phyloP scores from a whole-genome alignment of 1,139 yeast genomes.

The Yamadazyma diospyri region DNA sequence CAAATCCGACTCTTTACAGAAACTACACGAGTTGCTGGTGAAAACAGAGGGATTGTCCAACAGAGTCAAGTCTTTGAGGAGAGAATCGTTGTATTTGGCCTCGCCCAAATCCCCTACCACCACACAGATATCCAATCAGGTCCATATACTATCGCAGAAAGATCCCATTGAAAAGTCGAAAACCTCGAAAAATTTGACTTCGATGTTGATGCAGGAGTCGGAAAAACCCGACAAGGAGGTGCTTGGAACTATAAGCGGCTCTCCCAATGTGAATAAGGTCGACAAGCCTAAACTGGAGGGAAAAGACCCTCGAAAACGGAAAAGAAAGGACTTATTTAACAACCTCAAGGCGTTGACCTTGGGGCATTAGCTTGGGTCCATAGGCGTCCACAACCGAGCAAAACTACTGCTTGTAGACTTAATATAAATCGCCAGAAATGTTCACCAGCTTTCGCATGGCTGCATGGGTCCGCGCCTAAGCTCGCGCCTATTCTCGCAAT shows the following conservation, averaged over 20 bases:
- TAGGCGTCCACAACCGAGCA: too few species aligned
- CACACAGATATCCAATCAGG: slow-evolving; percentile 18
- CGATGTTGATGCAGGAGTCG: slow-evolving; percentile 11
- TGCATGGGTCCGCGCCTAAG: too few species aligned
- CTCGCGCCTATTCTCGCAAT: too few species aligned
- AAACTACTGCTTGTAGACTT: too few species aligned
- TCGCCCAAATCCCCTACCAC: slow-evolving; percentile 23
- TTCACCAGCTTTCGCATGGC: too few species aligned
- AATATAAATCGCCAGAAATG: too few species aligned
- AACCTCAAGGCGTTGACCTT: slow-evolving; percentile 5
- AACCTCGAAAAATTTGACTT: slow-evolving; percentile 9
- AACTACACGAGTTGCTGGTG: slow-evolving; percentile 17
- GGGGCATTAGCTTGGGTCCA: slow-evolving; percentile 3
- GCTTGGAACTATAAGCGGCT: slow-evolving; percentile 7
- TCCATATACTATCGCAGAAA: slow-evolving; percentile 8
- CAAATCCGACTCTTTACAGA: slow-evolving; percentile 24
- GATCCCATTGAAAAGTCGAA: slow-evolving; percentile 10
- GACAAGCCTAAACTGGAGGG: neutral
- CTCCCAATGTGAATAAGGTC: slow-evolving; percentile 4
- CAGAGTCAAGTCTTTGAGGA: slow-evolving; percentile 15
- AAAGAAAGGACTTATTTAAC: slow-evolving; percentile 3
- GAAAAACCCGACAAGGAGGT: neutral
- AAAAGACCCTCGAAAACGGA: slow-evolving; percentile 1
- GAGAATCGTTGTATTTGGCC: slow-evolving; percentile 13
- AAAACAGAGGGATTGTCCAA: slow-evolving; percentile 15